Base-by-base conservation (phyloP, 306 rosid genomes). In the Lathyrus sativus region DNA sequence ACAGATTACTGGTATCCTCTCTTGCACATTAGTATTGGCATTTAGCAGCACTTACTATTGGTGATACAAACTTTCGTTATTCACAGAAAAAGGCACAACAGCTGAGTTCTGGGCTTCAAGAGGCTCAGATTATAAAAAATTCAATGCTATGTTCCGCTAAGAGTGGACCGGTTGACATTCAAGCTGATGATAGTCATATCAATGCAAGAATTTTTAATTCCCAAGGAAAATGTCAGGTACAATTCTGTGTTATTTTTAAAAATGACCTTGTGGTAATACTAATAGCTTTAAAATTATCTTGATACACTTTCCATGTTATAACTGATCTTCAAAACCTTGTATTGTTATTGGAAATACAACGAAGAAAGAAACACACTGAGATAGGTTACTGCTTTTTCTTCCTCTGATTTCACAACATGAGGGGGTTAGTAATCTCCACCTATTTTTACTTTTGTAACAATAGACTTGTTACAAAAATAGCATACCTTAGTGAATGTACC, bases 41-140 rank as follows among this genome's bases (percentile, higher is more conserved):
- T 71, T 67, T 49, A 49, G 42, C 45, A 35, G 24, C 65, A 67
- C 64, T 49, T 62, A 62, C 70, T 17, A 75, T 65, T 65, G 55
- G 58, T 82, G 64, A 81, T 64, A 67, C 37, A 11, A 22, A 31
- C 74, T 74, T 68, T 10, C 70, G 45, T 71, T 72, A 67, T 75
- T 70, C 55, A 79, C 96, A 90, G 99, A 77, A 84, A 62, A 88
- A 72, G 62, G 73, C 57, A 17, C 76, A 78, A 43, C 79, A 77
- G 72, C 70, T 88, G 77, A 82, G 79, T 67, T 84, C 81, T 76
- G 87, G 89, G 70, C 70, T 82, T 78, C 85, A 82, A 71, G 90
- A 90, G 78, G 82, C 85, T 65, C 84, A 88, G 65, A 70, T 46
- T 75, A 73, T 90, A 83, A 85, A 84, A 71, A 84, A 76, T 38